Evolutionary conservation across 768 basidiomycete genomes (phyloP).

Genomic region (Glaciozyma martinii): DNA sequence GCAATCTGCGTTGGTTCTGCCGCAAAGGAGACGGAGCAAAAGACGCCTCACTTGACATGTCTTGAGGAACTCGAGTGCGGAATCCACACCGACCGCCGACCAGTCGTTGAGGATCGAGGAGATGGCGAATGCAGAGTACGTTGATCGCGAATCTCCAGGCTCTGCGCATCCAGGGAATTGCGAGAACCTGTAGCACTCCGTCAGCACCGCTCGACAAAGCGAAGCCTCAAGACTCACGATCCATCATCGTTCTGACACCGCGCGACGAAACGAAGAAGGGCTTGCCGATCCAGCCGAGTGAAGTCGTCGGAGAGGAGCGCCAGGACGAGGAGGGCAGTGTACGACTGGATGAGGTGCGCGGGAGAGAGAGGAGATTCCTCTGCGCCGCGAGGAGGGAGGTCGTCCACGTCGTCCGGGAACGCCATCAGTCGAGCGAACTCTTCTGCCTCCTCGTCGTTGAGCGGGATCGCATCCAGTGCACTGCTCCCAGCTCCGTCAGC

Average conservation of each 20-base stretch:
- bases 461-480: neutral
- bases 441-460: neutral
- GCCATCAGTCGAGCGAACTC: neutral
- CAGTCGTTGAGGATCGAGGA: slow-evolving; percentile 70
- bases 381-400: slow-evolving; percentile 35
- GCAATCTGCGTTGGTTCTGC: neutral
- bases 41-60: slow-evolving; percentile 56
- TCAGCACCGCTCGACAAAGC: no score
- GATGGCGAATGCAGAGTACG: slow-evolving; percentile 80
- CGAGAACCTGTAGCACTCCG: slow-evolving; percentile 35
- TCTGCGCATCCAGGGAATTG: slow-evolving; percentile 32
- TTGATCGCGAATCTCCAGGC: slow-evolving; percentile 55
- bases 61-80: slow-evolving; percentile 56
- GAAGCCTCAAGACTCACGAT: slow-evolving; percentile 49
- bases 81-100: slow-evolving; percentile 58
- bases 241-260: slow-evolving; percentile 72
- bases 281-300: slow-evolving; percentile 56
- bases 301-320: slow-evolving; percentile 83
- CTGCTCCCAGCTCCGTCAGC: neutral
- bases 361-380: slow-evolving; percentile 45
- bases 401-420: slow-evolving; percentile 19
- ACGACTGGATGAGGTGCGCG: slow-evolving; percentile 86
- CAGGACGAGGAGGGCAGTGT: slow-evolving; percentile 75
- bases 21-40: neutral
- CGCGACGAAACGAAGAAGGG: slow-evolving; percentile 57